A percentile compares a stretch with the other conserved stretches of the same genome.
phyloP scores from a whole-genome alignment of 116 monocot genomes.

The Trichopus zeylanicus region DNA sequence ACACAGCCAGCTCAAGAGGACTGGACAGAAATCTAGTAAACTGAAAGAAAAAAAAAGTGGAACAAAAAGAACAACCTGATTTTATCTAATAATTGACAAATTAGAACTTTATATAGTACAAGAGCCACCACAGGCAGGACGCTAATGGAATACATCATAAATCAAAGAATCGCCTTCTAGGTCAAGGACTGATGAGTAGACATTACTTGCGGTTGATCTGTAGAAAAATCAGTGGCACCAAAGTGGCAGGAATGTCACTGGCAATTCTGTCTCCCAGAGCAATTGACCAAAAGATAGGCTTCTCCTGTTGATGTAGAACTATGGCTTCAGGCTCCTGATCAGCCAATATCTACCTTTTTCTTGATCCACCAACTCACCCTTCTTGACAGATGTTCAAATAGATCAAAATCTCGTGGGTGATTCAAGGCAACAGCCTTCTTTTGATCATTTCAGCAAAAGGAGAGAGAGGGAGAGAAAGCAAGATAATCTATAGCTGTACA shows the following conservation, averaged over 20 bases:
- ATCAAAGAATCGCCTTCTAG: neutral
- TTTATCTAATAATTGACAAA: conserved; percentile 1
- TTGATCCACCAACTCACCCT: neutral
- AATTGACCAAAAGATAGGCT: no score
- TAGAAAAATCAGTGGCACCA: neutral
- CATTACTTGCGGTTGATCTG: neutral
- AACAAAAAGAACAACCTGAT: neutral
- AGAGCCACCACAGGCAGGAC: neutral
- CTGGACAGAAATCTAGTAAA: neutral
- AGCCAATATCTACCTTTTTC: neutral
- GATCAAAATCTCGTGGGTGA: neutral
- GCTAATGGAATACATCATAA: no score
- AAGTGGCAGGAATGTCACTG: no score
- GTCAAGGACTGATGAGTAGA: neutral
- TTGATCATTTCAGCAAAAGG: no score
- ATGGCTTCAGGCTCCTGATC: neutral
- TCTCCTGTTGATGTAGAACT: no score
- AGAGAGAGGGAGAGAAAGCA: no score
- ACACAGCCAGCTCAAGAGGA: neutral
- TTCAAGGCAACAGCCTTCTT: neutral
- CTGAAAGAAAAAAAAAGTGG: neutral
- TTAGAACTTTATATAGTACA: neutral
- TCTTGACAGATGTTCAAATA: neutral
- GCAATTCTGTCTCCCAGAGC: no score
- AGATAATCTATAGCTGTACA: conserved; percentile 36